These are phyloP conservation scores for Agaricus blazei DNA, from an alignment of 768 basidiomycete genomes.

Conservation along the genomic window DNA sequence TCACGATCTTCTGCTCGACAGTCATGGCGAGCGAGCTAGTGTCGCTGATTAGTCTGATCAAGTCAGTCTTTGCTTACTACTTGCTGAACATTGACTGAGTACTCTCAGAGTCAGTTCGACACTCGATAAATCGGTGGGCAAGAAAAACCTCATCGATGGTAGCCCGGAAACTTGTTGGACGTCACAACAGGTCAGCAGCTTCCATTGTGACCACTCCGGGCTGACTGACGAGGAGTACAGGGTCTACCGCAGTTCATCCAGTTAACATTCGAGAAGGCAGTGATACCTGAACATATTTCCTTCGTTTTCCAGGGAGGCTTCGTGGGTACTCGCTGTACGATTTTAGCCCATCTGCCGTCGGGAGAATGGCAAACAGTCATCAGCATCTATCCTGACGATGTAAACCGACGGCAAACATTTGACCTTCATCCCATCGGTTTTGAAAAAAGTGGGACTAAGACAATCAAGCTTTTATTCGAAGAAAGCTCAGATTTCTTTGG, in stretches of 20 bases:
- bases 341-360: conserved; percentile 33
- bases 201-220: too few relatives aligned
- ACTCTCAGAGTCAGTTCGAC: conserved; percentile 69
- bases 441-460: conserved; percentile 29
- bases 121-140: conserved; percentile 67
- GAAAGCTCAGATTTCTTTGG: conserved; percentile 86
- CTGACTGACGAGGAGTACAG: conserved; percentile 30
- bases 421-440: conserved; percentile 33
- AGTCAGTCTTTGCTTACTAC: conserved; percentile 30
- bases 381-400: conserved; percentile 72
- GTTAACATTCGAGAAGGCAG: conserved; percentile 45
- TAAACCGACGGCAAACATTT: conserved; percentile 69
- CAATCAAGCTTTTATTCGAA: conserved; percentile 68
- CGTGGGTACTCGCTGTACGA: conserved; percentile 60
- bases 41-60: conserved; percentile 46
- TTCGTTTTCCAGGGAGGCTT: conserved; percentile 87
- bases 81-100: conserved; percentile 7
- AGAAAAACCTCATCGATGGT: conserved; percentile 64
- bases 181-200: conserved; percentile 57
- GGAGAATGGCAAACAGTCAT: conserved; percentile 48
- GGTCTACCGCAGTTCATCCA: conserved; percentile 76
- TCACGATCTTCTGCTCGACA: conserved; percentile 10
- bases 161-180: conserved; percentile 84
- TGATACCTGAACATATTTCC: conserved; percentile 50
- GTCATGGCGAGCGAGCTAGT: conserved; percentile 20